Base-by-base conservation (phyloP, 169 alveolate species). In the Plasmodium ovale region DNA sequence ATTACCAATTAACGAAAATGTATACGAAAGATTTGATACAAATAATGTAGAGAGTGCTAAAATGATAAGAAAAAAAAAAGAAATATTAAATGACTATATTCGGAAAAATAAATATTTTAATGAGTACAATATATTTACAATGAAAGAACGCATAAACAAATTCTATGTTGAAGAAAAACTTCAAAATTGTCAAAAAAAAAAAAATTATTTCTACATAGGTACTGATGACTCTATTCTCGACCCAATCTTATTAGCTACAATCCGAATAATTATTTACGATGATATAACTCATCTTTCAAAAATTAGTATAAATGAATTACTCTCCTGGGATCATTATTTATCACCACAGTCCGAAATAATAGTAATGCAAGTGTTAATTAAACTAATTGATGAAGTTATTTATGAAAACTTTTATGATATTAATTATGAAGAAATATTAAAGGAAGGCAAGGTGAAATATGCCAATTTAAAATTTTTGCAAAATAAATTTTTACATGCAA, bases 81-180 rank as follows among this genome's bases (percentile, higher is more conserved):
- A 82, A 65, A 68, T 82, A 51, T 56, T 82, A 65, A 82, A 82
- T 58, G 90, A 82, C 37, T 82, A 82, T 53, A 19, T 82, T 42
- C 44, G 90, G 1, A 82, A 82, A 82, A 82, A 82, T 68, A 82
- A 53, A 65, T 82, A 82, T 23, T 67, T 82, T 42, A 64, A 82
- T 49, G 90, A 82, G 58, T 82, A 82, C 58, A 82, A 82, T 39
- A 82, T 82, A 54, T 82, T 82, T 82, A 82, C 82, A 21, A 65
- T 82, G 85, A 82, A 82, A 82, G 90, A 82, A 37, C 82, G 84
- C 27, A 82, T 82, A 37, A 82, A 82, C 70, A 65, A 64, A 82
- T 82, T 82, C 29, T 67, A 42, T 31, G 67, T 82, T 58, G 84
- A 82, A 21, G 90, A 82, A 82, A 82, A 82, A 59, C n/a, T 82